Evolutionary conservation across 192 early-diverging fungal species (phyloP).

Genomic region (Podochytrium sp.): DNA sequence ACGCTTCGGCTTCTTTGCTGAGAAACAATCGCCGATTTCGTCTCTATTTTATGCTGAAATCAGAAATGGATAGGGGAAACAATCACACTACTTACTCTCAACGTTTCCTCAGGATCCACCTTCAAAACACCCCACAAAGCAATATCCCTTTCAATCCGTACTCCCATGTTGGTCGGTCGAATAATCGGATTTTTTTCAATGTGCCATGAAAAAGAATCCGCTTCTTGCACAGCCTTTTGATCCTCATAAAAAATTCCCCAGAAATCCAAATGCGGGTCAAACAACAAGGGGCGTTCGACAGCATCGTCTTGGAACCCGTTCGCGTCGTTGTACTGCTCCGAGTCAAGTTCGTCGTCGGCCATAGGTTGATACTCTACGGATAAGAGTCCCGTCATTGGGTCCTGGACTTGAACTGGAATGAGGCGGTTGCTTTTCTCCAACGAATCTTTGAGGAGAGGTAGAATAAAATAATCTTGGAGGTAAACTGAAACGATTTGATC

Average conservation of each 20-base stretch:
- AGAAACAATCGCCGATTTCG: conserved; percentile 42
- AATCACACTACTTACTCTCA: conserved; percentile 18
- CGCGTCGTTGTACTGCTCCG: conserved; percentile 2
- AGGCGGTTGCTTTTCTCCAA: background rate
- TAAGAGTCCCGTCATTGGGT: background rate
- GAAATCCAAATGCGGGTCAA: conserved; percentile 51
- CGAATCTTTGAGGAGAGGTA: conserved; percentile 15
- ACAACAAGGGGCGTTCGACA: conserved; percentile 34
- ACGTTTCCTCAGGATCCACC: conserved; percentile 2
- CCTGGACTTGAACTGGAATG: background rate
- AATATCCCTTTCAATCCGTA: background rate
- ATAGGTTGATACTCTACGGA: background rate
- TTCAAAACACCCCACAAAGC: background rate
- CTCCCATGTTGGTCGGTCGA: background rate
- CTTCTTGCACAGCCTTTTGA: conserved; percentile 26
- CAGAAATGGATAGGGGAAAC: background rate
- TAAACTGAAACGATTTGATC: conserved; percentile 36
- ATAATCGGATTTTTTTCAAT: conserved; percentile 9
- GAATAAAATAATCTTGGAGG: conserved; percentile 38
- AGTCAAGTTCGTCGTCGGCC: conserved; percentile 12
- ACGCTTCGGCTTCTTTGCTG: conserved; percentile 32
- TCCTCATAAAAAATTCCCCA: conserved; percentile 46
- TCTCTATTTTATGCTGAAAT: conserved; percentile 29
- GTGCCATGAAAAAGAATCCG: conserved; percentile 18
- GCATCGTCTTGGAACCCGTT: conserved; percentile 40